Evolutionary conservation across 2,329 filamentous ascomycete species (phyloP).

Genomic region (Exophiala xenobiotica): DNA sequence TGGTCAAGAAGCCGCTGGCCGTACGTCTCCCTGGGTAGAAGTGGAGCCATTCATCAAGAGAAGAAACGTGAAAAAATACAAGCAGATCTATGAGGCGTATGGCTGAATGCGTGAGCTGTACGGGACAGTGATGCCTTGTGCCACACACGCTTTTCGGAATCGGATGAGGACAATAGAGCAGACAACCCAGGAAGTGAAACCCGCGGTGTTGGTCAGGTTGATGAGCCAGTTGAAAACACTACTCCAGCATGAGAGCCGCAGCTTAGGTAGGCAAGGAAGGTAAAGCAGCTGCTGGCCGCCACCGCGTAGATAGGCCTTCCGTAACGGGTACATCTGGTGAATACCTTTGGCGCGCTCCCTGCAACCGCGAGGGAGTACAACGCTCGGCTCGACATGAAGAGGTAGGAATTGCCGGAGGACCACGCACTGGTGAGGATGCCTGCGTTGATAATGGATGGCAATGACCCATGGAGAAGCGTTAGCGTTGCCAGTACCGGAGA

Average conservation of each 20-base stretch:
- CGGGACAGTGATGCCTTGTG: conserved; percentile 51
- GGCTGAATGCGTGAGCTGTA: conserved; percentile 58
- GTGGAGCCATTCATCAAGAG: conserved; percentile 72
- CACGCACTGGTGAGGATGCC: conserved; percentile 55
- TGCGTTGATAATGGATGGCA: conserved; percentile 60
- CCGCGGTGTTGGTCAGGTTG: conserved; percentile 60
- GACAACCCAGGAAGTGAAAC: conserved; percentile 62
- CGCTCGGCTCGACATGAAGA: conserved; percentile 54
- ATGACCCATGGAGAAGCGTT: conserved; percentile 62
- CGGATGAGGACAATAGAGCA: conserved; percentile 61
- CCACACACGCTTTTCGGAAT: conserved; percentile 52
- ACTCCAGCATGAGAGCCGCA: conserved; percentile 44
- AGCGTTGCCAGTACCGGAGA: conserved; percentile 47
- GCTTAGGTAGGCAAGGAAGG: conserved; percentile 52
- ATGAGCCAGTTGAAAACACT: conserved; percentile 68
- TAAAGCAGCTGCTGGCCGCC: conserved; percentile 48
- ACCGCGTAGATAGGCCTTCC: conserved; percentile 64
- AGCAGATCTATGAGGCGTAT: conserved; percentile 61
- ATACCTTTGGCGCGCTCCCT: conserved; percentile 53
- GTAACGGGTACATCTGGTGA: conserved; percentile 58
- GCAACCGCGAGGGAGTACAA: conserved; percentile 56
- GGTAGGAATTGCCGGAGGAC: conserved; percentile 57
- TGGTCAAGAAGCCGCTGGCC: conserved; percentile 61
- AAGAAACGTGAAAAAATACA: conserved; percentile 59
- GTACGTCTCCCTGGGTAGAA: conserved; percentile 67